Base-by-base conservation (phyloP, 176 grass and related monocot genomes). In the Canna indica region DNA sequence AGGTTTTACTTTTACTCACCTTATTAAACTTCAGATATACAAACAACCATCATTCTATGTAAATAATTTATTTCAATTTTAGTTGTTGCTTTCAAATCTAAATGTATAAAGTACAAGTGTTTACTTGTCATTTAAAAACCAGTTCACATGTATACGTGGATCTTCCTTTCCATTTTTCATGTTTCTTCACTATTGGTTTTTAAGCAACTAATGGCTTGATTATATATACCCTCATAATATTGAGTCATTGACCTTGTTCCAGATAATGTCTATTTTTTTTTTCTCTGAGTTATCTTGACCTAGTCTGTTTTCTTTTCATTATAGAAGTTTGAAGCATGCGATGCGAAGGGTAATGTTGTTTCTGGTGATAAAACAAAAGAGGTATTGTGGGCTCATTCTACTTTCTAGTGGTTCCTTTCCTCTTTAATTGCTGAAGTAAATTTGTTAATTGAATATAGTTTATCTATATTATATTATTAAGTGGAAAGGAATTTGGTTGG, bases 271-370 rank as follows among this genome's bases (percentile, higher is more conserved):
- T 22, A 28, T 68, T 83, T 42, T 60, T 20, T 46, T 13, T 72
- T 41, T 22, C 24, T 44, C 36, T 29, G 15, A 66, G 42, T 64
- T 27, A 29, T 71, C 27, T 44, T 66, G 42, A 20, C 29, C 67
- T 73, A 7, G 48, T 20, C 59, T 68, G 64, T 68, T 52, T 74
- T 80, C 1, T 71, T 61, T 82, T 81, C 70, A 61, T 30, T 84
- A 29, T 73, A 96, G 91, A 96, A 86, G 82, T 96, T 91, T 82
- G 91, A 91, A 85, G 85, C 88, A 47, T 96, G 88, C 82, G 83
- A 88, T 82, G 79, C 85, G 66, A 96, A 91, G 79, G 83, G 88
- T 33, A 66, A 64, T 73, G 85, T 91, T 66, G 85, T 96, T 20
- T 80, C 78, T 68, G 91, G 91, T 58, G 88, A 96, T 63, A 96